Conservation (phyloP, 2,329 filamentous ascomycete genomes). For the Claviceps maximensis region DNA sequence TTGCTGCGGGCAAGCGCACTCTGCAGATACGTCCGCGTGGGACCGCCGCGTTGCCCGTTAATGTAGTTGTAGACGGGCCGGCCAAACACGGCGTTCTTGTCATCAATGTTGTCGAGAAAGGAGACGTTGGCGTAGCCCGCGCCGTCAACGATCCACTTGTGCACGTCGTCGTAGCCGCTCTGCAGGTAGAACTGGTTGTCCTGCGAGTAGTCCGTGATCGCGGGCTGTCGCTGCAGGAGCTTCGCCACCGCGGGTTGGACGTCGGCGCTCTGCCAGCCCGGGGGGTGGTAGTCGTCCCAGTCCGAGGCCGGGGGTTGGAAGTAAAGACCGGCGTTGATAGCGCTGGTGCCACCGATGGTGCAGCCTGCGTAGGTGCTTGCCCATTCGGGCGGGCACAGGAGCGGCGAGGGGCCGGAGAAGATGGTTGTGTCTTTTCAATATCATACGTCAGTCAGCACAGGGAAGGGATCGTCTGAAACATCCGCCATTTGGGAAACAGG, state of each 20-base stretch:
- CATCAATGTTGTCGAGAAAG: constrained; percentile 30
- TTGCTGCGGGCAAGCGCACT: constrained; percentile 26
- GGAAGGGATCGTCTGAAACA: too few relatives aligned
- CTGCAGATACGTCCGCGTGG: constrained; percentile 35
- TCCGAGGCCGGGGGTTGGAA: constrained; percentile 40
- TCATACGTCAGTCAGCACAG: background rate
- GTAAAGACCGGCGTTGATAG: constrained; percentile 40
- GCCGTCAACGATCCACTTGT: constrained; percentile 35
- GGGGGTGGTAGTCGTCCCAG: constrained; percentile 35
- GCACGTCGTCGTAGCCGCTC: constrained; percentile 27
- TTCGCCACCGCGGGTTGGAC: constrained; percentile 31
- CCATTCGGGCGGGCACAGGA: constrained; percentile 26
- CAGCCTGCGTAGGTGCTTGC: constrained; percentile 34
- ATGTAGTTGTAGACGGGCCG: constrained; percentile 34
- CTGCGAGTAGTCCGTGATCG: constrained; percentile 28
- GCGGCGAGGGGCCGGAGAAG: constrained; percentile 25
- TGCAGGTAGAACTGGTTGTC: constrained; percentile 34
- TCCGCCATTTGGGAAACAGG: background rate
- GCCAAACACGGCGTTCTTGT: constrained; percentile 35
- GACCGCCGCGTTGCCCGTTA: constrained; percentile 35
- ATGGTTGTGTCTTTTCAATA: constrained; percentile 34
- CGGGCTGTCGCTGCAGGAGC: constrained; percentile 30
- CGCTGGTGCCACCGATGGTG: constrained; percentile 36
- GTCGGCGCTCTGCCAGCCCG: constrained; percentile 37
- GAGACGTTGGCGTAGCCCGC: constrained; percentile 33